Base-by-base conservation (phyloP, 179 eudicot species). In the Kewa caespitosa region DNA sequence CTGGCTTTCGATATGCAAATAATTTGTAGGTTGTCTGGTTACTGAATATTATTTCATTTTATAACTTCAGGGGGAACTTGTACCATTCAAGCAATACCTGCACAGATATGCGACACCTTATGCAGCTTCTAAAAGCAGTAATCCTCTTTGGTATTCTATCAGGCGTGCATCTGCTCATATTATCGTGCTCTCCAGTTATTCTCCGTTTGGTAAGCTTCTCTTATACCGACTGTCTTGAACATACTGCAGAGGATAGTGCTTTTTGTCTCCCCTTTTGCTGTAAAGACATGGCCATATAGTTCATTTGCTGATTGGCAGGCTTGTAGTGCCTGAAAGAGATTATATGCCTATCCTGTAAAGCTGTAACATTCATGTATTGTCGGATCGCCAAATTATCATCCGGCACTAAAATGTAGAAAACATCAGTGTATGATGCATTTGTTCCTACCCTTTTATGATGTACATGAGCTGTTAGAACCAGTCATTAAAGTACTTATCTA, bases 131-230 rank as follows among this genome's bases (percentile, higher is more conserved):
- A 72, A 75, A 69, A 96, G 99, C 90, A 90, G 78, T 78, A 76
- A 70, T 84, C 94, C 98, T 78, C 88, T 94, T 65, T 96, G 99
- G 99, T 96, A 96, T 84, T 86, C 98, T 32, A 61, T 93, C 57
- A 86, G 96, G 72, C 91, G 97, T 76, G 99, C 94, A 73, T 93
- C 99, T 75, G 98, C 97, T 62, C 99, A 96, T 82, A 82, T 96
- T 27, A 93, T 96, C 83, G 97, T 93, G 76, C 84, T 96, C 33
- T 93, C 98, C 79, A 91, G 91, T 84, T 96, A 96, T 78, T 93
- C 98, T 80, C 91, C 99, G 43, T 96, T 84, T 74, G 99, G 99
- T 95, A 91, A 84, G 86, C 65, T 68, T 79, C 71, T 34, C 30
- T 66, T 33, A n/a, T 20, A 5, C 5, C 25, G 0, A 23, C 23